Evolutionary conservation across 495 filamentous ascomycete genomes (phyloP).

Genomic region (Neurospora hispaniola): DNA sequence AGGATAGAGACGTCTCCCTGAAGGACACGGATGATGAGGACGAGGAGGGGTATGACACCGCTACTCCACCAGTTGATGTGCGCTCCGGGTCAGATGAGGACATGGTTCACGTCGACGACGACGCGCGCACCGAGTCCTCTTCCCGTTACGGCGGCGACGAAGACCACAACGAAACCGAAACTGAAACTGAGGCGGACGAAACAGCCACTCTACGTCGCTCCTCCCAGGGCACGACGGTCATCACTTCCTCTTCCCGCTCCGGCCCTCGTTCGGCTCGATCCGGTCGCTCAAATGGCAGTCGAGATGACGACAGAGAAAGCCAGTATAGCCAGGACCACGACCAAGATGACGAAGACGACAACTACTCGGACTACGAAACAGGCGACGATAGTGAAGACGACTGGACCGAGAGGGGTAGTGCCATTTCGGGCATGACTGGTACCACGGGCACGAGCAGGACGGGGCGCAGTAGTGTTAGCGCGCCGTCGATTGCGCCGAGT

Average conservation of each 20-base stretch:
- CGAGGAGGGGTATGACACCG: conserved; percentile 3
- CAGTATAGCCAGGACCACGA: not conserved
- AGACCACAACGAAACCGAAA: conserved; percentile 1
- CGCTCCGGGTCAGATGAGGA: not conserved
- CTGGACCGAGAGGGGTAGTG: conserved; percentile 22
- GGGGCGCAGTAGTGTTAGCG: not conserved
- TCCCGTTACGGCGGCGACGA: not conserved
- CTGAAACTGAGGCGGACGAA: conserved; percentile 7
- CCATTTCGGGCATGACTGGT: conserved; percentile 22
- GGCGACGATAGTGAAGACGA: conserved; percentile 23
- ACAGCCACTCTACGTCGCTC: conserved; percentile 18
- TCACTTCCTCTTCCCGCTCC: conserved; percentile 42
- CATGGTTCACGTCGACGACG: not conserved
- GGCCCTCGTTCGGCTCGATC: not conserved
- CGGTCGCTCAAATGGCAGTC: not conserved
- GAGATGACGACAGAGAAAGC: not conserved
- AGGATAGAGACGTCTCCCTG: conserved; percentile 7
- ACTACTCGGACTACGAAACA: conserved; percentile 14
- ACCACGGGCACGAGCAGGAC: conserved; percentile 14
- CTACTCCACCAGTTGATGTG: not conserved
- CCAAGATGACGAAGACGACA: conserved; percentile 40
- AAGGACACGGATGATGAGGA: conserved; percentile 4
- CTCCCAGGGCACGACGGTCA: conserved; percentile 32
- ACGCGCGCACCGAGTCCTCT: not conserved
- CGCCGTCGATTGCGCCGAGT: not conserved